phyloP scores from a whole-genome alignment of 768 basidiomycete species.

The Russula emetica region DNA sequence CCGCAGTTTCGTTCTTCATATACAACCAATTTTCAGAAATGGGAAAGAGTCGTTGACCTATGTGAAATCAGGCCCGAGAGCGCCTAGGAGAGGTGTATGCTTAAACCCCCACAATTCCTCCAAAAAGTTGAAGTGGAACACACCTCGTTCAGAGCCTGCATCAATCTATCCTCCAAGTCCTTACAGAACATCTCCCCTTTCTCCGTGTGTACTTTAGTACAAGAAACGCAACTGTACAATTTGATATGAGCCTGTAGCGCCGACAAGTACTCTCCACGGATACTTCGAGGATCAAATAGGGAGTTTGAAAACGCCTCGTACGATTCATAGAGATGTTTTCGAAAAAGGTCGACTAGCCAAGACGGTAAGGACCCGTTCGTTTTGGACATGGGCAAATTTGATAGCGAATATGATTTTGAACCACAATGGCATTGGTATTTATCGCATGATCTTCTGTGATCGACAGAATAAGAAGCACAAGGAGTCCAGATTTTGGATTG shows the following conservation, averaged over 20 bases:
- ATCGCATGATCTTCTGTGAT: too few species aligned
- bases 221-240: not conserved
- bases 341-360: not conserved
- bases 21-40: not conserved
- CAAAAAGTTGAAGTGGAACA: not conserved
- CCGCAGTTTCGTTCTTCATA: not conserved
- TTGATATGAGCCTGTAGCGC: not conserved
- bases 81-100: not conserved
- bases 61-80: too few species aligned
- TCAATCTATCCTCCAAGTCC: not conserved
- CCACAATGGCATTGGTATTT: too few species aligned
- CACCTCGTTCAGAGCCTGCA: not conserved
- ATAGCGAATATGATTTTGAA: too few species aligned
- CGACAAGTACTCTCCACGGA: not conserved
- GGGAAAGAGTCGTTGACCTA: too few species aligned
- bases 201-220: not conserved
- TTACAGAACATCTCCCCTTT: not conserved
- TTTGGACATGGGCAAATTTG: not conserved
- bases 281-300: not conserved
- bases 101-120: not conserved
- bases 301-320: not conserved
- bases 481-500: too few species aligned
- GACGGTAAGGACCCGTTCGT: not conserved
- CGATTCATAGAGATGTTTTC: not conserved
- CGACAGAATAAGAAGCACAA: too few species aligned